Conservation (phyloP, 306 rosid species). For the Inga leiocalycina region DNA sequence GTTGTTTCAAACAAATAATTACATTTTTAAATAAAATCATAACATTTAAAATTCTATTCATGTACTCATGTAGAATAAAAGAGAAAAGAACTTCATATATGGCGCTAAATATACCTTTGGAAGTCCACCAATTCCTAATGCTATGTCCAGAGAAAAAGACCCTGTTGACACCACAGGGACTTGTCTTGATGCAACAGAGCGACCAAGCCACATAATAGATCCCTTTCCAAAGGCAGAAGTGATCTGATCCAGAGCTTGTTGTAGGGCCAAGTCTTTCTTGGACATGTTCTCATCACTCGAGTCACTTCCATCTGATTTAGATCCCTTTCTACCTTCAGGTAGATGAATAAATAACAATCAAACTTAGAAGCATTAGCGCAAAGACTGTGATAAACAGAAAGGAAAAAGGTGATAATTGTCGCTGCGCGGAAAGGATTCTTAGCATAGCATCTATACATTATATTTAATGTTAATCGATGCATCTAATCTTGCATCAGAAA, state of each 20-base stretch:
- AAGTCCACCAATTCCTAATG: conserved; percentile 85
- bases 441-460: not conserved
- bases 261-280: conserved; percentile 83
- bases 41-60: not conserved
- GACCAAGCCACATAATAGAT: conserved; percentile 99
- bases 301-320: conserved; percentile 76
- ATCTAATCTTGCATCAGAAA: not conserved
- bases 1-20: not conserved
- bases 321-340: conserved; percentile 54
- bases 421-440: not conserved
- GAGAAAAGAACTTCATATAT: not conserved
- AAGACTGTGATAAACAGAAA: conserved; percentile 6
- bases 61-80: conserved; percentile 19
- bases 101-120: conserved; percentile 68
- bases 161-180: conserved; percentile 89
- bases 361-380: conserved; percentile 1
- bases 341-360: not conserved
- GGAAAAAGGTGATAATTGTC: not conserved
- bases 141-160: conserved; percentile 82
- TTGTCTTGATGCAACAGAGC: conserved; percentile 48
- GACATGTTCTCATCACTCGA: conserved; percentile 70
- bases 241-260: conserved; percentile 94
- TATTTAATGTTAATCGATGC: not conserved
- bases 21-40: not conserved
- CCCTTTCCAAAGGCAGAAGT: conserved; percentile 88